Evolutionary conservation across 352 stramenopile species (phyloP), one percentile per base, ranked within the genome.

Genomic region (Phytophthora constricta): DNA sequence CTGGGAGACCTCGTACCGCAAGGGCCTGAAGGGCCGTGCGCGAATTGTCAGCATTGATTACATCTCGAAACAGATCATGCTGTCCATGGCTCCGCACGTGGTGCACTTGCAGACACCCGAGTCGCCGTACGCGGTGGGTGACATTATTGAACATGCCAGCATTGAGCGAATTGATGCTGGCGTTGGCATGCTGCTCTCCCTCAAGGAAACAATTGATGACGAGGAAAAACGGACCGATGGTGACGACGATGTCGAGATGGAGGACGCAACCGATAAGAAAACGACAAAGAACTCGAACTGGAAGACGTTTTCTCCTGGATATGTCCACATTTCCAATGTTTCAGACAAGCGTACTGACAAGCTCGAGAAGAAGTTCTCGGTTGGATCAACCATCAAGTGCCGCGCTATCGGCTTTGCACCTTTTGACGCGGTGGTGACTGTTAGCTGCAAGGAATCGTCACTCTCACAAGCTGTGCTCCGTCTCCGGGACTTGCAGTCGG

Each of bases 321-420:
- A 95, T 68, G 87, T 96, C 54, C 90, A 97, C 75, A 97, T 97
- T 41, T 97, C 90, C 41, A 95, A 95, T 60, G 80, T 77, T 13
- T 77, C 80, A 11, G 90, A 97, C 72, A 77, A 77, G 23, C 89
- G 87, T 58, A 47, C 96, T 9, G 89, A 96, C 42, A 96, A 97
- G 61, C 80, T 97, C 13, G 89, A 96, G 62, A 96, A 96, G 71
- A 88, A 91, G 42, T 96, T 91, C 46, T 71, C 65, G 3, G 74
- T 96, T 7, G 87, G 81, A 10, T 62, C 85, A 13, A 74, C 58
- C 49, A 47, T 97, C 26, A 74, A 79, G 49, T 91, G 83, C 66
- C 89, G 90, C 27, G 87, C 97, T 19, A 80, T 95, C 28, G 89
- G 89, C 34, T 95, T 92, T 43, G 86, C 85, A n/a, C 86, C 85